These are phyloP conservation scores for Hirschfeldia incana DNA, from an alignment of 345 rosid genomes.

Conservation along the genomic window DNA sequence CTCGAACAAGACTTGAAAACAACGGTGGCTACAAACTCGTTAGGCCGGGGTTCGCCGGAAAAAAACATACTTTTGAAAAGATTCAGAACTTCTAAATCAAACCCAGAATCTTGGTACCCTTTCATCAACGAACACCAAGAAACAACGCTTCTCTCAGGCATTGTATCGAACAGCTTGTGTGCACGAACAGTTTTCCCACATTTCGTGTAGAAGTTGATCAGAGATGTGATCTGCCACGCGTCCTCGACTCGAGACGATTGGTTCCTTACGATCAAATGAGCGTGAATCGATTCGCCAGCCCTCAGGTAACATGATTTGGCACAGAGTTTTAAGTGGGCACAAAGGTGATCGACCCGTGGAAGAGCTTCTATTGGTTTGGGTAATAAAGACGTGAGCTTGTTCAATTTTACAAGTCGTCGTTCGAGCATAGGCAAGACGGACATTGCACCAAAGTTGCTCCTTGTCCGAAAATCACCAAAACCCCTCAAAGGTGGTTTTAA, in stretches of 20 bases:
- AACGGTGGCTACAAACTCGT: slow-evolving; percentile 61
- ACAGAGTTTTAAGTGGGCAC: not conserved
- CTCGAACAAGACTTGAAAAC: slow-evolving; percentile 61
- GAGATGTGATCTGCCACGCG: slow-evolving; percentile 42
- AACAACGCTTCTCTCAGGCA: slow-evolving; percentile 59
- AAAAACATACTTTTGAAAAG: slow-evolving; percentile 58
- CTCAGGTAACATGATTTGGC: slow-evolving; percentile 42
- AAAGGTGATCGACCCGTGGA: slow-evolving; percentile 7
- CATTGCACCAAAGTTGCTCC: slow-evolving; percentile 17
- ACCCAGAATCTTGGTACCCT: slow-evolving; percentile 60
- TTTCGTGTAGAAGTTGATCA: slow-evolving; percentile 61
- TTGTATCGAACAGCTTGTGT: slow-evolving; percentile 60
- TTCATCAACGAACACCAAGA: slow-evolving; percentile 78
- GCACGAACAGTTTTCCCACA: slow-evolving; percentile 45
- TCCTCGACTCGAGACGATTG: slow-evolving; percentile 15
- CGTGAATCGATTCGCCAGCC: slow-evolving; percentile 55
- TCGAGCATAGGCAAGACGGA: slow-evolving; percentile 30
- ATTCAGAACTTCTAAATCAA: slow-evolving; percentile 48
- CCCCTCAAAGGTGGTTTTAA: not conserved
- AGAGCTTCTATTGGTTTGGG: slow-evolving; percentile 11
- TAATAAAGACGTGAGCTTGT: slow-evolving; percentile 1
- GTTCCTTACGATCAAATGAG: slow-evolving; percentile 49
- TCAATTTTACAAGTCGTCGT: slow-evolving; percentile 7
- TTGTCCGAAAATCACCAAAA: not conserved
- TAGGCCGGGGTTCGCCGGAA: slow-evolving; percentile 43